Percentiles rank a stretch among this genome's conserved stretches.
Conservation (phyloP, 2,329 filamentous ascomycete genomes). For the Penicillium sp. region DNA sequence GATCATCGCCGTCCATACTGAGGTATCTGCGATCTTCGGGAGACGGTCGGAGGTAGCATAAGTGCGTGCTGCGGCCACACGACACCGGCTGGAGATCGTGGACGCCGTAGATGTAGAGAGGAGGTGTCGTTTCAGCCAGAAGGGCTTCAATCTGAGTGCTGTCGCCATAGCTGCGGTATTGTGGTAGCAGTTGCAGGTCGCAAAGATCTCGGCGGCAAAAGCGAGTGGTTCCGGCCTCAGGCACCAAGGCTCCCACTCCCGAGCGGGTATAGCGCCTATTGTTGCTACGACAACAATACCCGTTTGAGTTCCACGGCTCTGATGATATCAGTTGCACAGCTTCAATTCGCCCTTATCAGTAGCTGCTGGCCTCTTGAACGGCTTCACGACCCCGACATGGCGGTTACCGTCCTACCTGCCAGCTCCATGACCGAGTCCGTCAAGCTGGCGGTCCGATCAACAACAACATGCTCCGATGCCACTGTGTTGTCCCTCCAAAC, state of each 20-base stretch:
- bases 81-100: conserved; percentile 3
- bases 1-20: conserved; percentile 66
- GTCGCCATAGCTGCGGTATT: conserved; percentile 14
- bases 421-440: conserved; percentile 42
- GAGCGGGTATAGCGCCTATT: conserved; percentile 17
- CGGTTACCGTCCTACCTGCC: conserved; percentile 31
- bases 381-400: conserved; percentile 22
- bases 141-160: conserved; percentile 15
- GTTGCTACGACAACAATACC: conserved; percentile 33
- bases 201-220: conserved; percentile 1
- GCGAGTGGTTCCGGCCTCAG: conserved; percentile 12
- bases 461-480: conserved; percentile 50
- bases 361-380: conserved; percentile 15
- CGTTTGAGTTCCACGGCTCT: conserved; percentile 13
- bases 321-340: conserved; percentile 23
- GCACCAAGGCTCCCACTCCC: conserved; percentile 12
- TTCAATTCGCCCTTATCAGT: conserved; percentile 14
- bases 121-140: conserved; percentile 11
- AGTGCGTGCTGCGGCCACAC: conserved; percentile 6
- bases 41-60: conserved; percentile 24
- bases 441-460: conserved; percentile 52
- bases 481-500: conserved; percentile 40
- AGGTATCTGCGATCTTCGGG: conserved; percentile 50
- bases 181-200: neutral
- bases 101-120: conserved; percentile 1